phyloP scores from a whole-genome alignment of 2,329 filamentous ascomycete genomes.

The Didymella lethalis region DNA sequence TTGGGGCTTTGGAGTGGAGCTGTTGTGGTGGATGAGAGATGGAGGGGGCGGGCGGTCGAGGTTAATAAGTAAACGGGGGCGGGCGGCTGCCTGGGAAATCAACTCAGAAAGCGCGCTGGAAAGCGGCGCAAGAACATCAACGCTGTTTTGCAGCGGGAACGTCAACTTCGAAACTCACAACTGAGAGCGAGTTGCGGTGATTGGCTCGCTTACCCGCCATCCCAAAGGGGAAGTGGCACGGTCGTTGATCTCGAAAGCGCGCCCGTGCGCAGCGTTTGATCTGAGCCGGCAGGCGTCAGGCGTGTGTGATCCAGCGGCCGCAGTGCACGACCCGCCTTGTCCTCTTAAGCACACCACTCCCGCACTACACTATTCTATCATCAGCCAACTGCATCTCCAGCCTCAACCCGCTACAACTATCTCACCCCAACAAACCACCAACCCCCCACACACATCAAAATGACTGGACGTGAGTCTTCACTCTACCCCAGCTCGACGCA shows the following conservation, averaged over 20 bases:
- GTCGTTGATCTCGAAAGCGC: constrained; percentile 44
- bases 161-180: constrained; percentile 35
- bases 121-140: constrained; percentile 43
- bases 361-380: constrained; percentile 29
- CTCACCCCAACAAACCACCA: constrained; percentile 27
- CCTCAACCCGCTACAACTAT: constrained; percentile 26
- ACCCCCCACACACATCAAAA: constrained; percentile 51
- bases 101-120: constrained; percentile 35
- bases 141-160: constrained; percentile 34
- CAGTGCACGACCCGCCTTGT: constrained; percentile 34
- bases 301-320: constrained; percentile 40
- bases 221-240: constrained; percentile 40
- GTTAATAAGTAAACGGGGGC: constrained; percentile 51
- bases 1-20: constrained; percentile 37
- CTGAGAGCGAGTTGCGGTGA: constrained; percentile 19
- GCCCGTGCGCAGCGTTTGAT: constrained; percentile 46
- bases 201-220: constrained; percentile 37
- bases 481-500: constrained; percentile 17
- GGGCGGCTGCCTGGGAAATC: constrained; percentile 49
- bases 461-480: constrained; percentile 59
- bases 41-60: constrained; percentile 46
- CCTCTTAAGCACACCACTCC: constrained; percentile 37
- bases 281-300: constrained; percentile 32
- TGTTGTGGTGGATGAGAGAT: constrained; percentile 49
- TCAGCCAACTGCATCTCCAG: constrained; percentile 29